These are phyloP conservation scores for Pestalotiopsis fici DNA, from an alignment of 2,329 filamentous ascomycete genomes.

Conservation along the genomic window DNA sequence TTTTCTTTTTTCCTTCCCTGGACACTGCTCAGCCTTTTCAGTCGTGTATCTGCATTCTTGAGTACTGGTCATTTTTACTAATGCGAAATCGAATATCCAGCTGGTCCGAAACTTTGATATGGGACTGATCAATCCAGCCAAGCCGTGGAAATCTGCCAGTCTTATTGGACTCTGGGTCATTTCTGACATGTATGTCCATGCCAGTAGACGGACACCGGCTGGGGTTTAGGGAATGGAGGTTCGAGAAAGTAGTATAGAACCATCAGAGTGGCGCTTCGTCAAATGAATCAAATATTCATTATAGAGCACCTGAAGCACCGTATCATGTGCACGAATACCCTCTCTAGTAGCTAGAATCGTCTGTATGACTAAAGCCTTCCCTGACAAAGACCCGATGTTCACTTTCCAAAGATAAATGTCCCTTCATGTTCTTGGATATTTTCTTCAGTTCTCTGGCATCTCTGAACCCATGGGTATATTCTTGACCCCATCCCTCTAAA, in stretches of 20 bases:
- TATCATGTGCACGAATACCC: neutral
- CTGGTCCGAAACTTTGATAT: slow-evolving; percentile 17
- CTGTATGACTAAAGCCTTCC: neutral
- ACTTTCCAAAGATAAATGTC: neutral
- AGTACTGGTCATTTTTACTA: no score
- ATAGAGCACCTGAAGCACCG: no score
- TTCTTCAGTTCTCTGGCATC: neutral
- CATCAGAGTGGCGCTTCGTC: no score
- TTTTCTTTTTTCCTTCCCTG: neutral
- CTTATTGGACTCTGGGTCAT: slow-evolving; percentile 13
- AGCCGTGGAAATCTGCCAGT: slow-evolving; percentile 13
- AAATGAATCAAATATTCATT: neutral
- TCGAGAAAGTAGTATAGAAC: no score
- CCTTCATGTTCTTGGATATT: neutral
- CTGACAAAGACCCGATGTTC: neutral
- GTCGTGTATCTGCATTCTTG: no score
- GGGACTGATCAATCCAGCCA: slow-evolving; percentile 16
- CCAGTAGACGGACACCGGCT: neutral
- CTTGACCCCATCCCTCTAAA: slow-evolving; percentile 4
- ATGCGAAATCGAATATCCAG: neutral
- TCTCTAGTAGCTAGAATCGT: neutral
- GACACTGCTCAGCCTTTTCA: no score
- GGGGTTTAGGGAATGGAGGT: neutral
- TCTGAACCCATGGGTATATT: neutral
- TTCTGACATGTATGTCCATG: slow-evolving; percentile 15